These are phyloP conservation scores for Groenewaldozyma tartarivorans DNA, from an alignment of 805 yeast genomes.

Conservation along the genomic window DNA sequence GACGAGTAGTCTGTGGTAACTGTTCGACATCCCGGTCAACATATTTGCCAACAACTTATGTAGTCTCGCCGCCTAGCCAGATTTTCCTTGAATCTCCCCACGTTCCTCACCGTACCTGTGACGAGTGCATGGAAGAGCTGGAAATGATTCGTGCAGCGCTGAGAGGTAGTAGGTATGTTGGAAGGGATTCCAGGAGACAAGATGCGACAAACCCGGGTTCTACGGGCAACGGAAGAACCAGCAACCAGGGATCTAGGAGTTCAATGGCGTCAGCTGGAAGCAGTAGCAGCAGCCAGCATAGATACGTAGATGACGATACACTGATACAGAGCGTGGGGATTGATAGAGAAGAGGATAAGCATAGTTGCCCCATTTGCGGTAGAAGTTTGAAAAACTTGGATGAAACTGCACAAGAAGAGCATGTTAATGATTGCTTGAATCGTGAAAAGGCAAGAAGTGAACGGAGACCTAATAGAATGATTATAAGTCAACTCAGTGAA, in stretches of 20 bases:
- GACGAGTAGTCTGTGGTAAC: slow-evolving; percentile 61
- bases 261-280: not conserved
- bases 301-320: slow-evolving; percentile 9
- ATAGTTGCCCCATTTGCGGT: slow-evolving; percentile 33
- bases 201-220: slow-evolving; percentile 1
- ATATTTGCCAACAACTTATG: slow-evolving; percentile 51
- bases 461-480: slow-evolving; percentile 66
- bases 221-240: not conserved
- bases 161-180: slow-evolving; percentile 6
- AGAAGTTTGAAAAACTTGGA: slow-evolving; percentile 19
- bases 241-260: not conserved
- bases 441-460: slow-evolving; percentile 34
- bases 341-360: slow-evolving; percentile 20
- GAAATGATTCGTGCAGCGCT: slow-evolving; percentile 20
- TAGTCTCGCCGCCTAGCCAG: slow-evolving; percentile 45
- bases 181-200: slow-evolving; percentile 4
- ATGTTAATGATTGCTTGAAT: slow-evolving; percentile 63
- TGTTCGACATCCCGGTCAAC: slow-evolving; percentile 49
- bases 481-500: slow-evolving; percentile 50
- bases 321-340: slow-evolving; percentile 14
- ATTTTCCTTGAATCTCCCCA: slow-evolving; percentile 40
- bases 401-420: slow-evolving; percentile 43
- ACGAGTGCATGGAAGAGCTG: slow-evolving; percentile 57
- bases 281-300: not conserved
- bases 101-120: slow-evolving; percentile 65